phyloP scores from a whole-genome alignment of 352 stramenopile species.

The Pythium brachiatum region DNA sequence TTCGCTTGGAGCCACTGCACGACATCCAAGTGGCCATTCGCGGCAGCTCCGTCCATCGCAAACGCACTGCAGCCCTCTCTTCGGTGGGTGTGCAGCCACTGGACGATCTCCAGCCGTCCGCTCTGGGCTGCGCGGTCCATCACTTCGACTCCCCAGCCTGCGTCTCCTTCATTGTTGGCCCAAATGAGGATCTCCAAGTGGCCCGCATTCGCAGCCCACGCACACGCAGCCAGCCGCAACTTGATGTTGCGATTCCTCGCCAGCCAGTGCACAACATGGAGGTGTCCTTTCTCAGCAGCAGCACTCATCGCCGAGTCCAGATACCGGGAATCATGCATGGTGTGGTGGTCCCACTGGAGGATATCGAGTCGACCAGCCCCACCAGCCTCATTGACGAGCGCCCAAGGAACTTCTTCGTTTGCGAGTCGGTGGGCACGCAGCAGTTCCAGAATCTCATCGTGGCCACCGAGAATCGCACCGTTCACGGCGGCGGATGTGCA shows the following conservation, averaged over 20 bases:
- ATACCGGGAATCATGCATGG: conserved; percentile 20
- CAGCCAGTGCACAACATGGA: conserved; percentile 20
- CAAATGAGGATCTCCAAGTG: conserved; percentile 24
- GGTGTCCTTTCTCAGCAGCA: conserved; percentile 18
- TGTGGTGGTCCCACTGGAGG: conserved; percentile 21
- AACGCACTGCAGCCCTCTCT: conserved; percentile 17
- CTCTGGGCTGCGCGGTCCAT: conserved; percentile 20
- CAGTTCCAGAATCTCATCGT: conserved; percentile 13
- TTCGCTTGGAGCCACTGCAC: conserved; percentile 24
- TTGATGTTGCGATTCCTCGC: conserved; percentile 9
- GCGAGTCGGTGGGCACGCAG: conserved; percentile 5
- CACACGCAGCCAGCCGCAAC: conserved; percentile 5
- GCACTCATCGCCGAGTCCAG: conserved; percentile 24
- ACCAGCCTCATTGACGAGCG: conserved; percentile 15
- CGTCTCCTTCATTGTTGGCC: conserved; percentile 20
- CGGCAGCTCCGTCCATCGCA: conserved; percentile 19
- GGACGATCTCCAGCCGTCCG: conserved; percentile 18
- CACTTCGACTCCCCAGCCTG: conserved; percentile 20
- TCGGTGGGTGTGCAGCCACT: conserved; percentile 20
- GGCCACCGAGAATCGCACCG: conserved; percentile 17
- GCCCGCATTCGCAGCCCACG: conserved; percentile 16
- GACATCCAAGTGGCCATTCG: conserved; percentile 16
- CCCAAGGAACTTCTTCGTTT: conserved; percentile 21
- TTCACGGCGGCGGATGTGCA: conserved; percentile 13
- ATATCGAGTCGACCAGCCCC: conserved; percentile 17